These are phyloP conservation scores for Drosera capensis DNA, from an alignment of 148 eudicot species.

Conservation along the genomic window DNA sequence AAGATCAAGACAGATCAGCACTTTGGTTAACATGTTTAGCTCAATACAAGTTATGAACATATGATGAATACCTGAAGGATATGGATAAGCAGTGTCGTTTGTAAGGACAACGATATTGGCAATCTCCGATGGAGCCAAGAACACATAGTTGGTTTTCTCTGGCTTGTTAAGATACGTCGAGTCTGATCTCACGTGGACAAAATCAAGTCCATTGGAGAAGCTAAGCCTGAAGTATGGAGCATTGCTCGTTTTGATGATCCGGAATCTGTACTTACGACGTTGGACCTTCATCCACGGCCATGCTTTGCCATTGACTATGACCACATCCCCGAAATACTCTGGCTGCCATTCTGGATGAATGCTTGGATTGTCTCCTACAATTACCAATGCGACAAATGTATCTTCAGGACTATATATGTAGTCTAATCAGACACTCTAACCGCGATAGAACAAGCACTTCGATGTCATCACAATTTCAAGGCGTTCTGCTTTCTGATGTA, in stretches of 20 bases:
- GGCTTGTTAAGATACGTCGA: conserved; percentile 41
- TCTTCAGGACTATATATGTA: not conserved
- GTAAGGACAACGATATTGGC: conserved; percentile 43
- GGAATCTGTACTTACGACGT: conserved; percentile 53
- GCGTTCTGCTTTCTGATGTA: not conserved
- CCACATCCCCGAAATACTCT: conserved; percentile 68
- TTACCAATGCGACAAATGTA: not conserved
- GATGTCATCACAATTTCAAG: no score
- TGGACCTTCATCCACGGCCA: conserved; percentile 67
- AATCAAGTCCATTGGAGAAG: conserved; percentile 35
- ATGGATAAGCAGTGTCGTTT: conserved; percentile 57
- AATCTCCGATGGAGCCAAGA: conserved; percentile 70
- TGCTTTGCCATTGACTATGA: conserved; percentile 74
- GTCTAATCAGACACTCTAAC: not conserved
- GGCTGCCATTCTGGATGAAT: conserved; percentile 91
- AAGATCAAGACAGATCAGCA: no score
- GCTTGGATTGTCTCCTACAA: conserved; percentile 42
- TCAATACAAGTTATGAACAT: no score
- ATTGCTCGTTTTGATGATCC: conserved; percentile 71
- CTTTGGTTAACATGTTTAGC: no score
- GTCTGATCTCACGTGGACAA: conserved; percentile 55
- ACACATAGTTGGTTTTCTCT: conserved; percentile 12
- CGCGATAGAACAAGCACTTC: not conserved
- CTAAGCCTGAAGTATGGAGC: conserved; percentile 56
- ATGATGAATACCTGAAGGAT: conserved; percentile 65